Percentiles rank a stretch among this genome's conserved stretches.
phyloP scores from a whole-genome alignment of 1,284 basidiomycete species.

The Phaffia rhodozyma region DNA sequence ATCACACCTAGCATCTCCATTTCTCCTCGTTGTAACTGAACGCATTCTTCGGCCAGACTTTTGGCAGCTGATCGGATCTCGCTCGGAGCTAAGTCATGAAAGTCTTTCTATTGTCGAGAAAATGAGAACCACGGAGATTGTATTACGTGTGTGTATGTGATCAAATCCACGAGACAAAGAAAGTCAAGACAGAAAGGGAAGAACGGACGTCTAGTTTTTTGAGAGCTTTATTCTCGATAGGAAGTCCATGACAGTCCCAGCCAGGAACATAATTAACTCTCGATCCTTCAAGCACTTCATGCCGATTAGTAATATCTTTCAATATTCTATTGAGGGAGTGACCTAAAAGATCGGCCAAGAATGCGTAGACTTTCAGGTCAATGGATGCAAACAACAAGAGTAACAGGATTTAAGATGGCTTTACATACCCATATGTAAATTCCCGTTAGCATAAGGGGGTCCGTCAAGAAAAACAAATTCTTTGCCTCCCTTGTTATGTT shows the following conservation, averaged over 20 bases:
- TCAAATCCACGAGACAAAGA: neutral
- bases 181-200: neutral
- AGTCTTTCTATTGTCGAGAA: constrained; percentile 41
- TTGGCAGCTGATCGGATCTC: constrained; percentile 63
- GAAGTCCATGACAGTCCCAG: constrained; percentile 97
- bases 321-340: constrained; percentile 95
- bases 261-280: constrained; percentile 82
- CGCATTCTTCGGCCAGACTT: constrained; percentile 60
- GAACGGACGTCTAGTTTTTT: constrained; percentile 53
- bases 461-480: constrained; percentile 78
- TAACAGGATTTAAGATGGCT: constrained; percentile 21
- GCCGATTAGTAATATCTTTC: constrained; percentile 93
- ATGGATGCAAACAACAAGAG: neutral
- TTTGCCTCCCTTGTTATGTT: constrained; percentile 7
- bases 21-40: constrained; percentile 64
- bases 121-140: constrained; percentile 13
- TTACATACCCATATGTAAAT: constrained; percentile 74
- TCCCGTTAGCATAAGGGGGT: constrained; percentile 94
- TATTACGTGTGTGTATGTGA: neutral
- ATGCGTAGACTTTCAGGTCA: neutral
- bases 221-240: constrained; percentile 88
- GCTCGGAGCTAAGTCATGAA: constrained; percentile 45
- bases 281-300: constrained; percentile 63
- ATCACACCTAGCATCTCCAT: constrained; percentile 78
- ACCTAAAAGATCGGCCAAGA: constrained; percentile 41